Evolutionary conservation across 805 yeast genomes (phyloP), one percentile per base, ranked within the genome.

Genomic region (Kodamaea restingae): DNA sequence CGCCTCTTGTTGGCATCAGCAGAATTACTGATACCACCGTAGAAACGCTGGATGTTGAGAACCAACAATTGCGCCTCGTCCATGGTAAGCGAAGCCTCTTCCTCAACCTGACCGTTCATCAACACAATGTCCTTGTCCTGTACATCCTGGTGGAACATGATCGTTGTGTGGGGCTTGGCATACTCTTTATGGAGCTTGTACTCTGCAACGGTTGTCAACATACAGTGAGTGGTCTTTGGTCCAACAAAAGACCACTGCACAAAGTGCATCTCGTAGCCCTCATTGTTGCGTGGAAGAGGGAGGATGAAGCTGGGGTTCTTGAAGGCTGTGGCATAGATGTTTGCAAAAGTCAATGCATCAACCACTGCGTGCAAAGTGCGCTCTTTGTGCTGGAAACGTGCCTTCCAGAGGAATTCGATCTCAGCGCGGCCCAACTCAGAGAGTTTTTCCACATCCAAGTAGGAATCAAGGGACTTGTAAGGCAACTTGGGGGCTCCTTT

Each of bases 241-340:
- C 91, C 95, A 10, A 84, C 90, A 58, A 88, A 86, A 14, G 79
- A 72, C 98, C 98, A 93, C 64, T 93, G 98, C 15, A 90, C 78
- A 58, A 84, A 88, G 56, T 93, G 97, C 64, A 93, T 73, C 63
- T 93, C 98, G 53, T 70, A 64, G 42, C 80, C 81, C 18, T 64
- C 65, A 9, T 48, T 54, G 14, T 68, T 78, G 49, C 81, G 78
- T 4, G 97, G 96, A 40, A 93, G 64, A 0, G 98, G 98, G 17
- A 93, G 70, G n/a, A 93, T 82, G 61, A 93, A 93, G 24, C 78
- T 73, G 15, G 96, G 96, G 55, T 83, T 78, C 44, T 67, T 70
- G 53, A 80, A 77, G 1, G 96, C 95, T 43, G 74, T 76, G 28
- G 70, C 61, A 49, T 74, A 71, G 55, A 93, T 70, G 30, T 67